Conservation (phyloP, 768 basidiomycete genomes). For the Multifurca ochricompacta region DNA sequence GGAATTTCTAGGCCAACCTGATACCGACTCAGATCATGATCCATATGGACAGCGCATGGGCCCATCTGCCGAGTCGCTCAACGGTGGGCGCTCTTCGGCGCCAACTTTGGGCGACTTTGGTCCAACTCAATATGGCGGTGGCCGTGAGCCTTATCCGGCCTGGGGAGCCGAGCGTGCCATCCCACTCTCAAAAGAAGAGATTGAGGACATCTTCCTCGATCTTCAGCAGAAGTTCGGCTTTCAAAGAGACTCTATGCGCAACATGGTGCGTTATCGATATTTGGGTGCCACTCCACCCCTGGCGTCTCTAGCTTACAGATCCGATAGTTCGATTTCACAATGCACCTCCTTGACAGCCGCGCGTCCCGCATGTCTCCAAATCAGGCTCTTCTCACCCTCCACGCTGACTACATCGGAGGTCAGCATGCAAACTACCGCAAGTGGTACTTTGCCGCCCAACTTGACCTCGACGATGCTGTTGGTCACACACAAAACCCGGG, state of each 20-base stretch:
- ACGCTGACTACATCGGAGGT: conserved; percentile 98
- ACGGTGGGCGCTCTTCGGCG: conserved; percentile 61
- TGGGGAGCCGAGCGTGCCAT: conserved; percentile 91
- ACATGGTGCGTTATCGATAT: conserved; percentile 58
- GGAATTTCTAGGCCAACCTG: conserved; percentile 50
- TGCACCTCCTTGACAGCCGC: conserved; percentile 95
- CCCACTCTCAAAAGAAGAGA: conserved; percentile 98
- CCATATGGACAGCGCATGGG: conserved; percentile 61
- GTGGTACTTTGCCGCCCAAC: conserved; percentile 99
- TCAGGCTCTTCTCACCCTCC: conserved; percentile 89
- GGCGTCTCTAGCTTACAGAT: conserved; percentile 1
- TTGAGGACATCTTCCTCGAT: conserved; percentile 97
- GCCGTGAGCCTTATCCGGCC: conserved; percentile 83
- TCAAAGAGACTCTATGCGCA: conserved; percentile 90
- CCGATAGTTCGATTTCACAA: conserved; percentile 85
- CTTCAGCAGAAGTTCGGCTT: conserved; percentile 99
- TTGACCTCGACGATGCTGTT: conserved; percentile 96
- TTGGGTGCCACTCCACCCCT: neutral
- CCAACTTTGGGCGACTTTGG: conserved; percentile 64
- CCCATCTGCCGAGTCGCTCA: conserved; percentile 72
- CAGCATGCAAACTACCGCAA: conserved; percentile 98
- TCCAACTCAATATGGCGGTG: conserved; percentile 37
- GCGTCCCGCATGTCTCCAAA: conserved; percentile 96
- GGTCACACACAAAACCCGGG: conserved; percentile 91
- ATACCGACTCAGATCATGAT: conserved; percentile 79